phyloP scores from a whole-genome alignment of 2,329 filamentous ascomycete species.

The Penicillium sp. region DNA sequence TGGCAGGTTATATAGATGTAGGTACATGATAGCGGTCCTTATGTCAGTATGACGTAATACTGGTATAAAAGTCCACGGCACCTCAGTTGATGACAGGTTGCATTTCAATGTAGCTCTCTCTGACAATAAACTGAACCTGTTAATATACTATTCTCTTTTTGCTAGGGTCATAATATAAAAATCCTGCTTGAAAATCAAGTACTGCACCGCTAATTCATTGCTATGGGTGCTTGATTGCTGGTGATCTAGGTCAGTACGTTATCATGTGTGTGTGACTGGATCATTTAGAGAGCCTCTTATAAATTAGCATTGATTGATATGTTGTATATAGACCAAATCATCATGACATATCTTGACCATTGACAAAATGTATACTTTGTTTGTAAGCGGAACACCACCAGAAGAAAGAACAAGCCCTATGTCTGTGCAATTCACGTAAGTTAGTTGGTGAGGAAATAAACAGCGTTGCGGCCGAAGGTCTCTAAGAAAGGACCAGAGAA shows the following conservation, averaged over 20 bases:
- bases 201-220: neutral
- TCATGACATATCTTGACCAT: neutral
- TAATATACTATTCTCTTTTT: neutral
- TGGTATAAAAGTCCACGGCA: neutral
- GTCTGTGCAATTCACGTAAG: neutral
- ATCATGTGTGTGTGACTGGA: neutral
- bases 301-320: neutral
- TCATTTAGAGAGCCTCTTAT: neutral
- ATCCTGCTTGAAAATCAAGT: neutral
- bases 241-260: neutral
- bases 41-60: neutral
- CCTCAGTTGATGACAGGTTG: neutral
- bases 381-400: neutral
- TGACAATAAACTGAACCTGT: neutral
- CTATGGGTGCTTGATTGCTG: neutral
- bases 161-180: neutral
- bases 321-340: neutral
- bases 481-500: slow-evolving; percentile 51
- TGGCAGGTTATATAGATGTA: too few relatives aligned
- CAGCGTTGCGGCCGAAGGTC: slow-evolving; percentile 48
- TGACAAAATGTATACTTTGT: neutral
- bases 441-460: slow-evolving; percentile 41
- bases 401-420: neutral
- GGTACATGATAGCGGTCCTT: too few relatives aligned
- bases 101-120: neutral